Evolutionary conservation across 352 stramenopile species (phyloP).

Genomic region (Globisporangium iwayamae): DNA sequence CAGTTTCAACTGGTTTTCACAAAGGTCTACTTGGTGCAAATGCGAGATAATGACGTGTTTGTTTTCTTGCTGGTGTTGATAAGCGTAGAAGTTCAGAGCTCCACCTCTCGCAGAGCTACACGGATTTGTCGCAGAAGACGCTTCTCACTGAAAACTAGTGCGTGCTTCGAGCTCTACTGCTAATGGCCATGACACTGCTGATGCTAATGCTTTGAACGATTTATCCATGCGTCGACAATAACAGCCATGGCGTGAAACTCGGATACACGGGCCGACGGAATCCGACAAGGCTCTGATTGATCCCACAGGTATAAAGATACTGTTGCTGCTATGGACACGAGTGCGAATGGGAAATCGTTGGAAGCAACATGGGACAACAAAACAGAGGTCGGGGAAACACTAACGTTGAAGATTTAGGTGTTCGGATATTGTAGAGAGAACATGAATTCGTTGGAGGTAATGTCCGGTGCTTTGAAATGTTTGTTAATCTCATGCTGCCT

Average conservation of each 20-base stretch:
- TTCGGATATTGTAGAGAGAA: background rate
- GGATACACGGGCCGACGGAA: slow-evolving; percentile 18
- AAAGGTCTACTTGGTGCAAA: background rate
- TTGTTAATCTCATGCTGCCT: background rate
- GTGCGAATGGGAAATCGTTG: too few relatives aligned
- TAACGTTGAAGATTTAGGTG: too few relatives aligned
- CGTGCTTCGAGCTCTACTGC: background rate
- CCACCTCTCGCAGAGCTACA: slow-evolving; percentile 51
- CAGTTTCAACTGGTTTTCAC: background rate
- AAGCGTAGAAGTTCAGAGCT: slow-evolving; percentile 34
- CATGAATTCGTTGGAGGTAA: background rate
- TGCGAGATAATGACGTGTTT: background rate
- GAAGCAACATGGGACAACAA: too few relatives aligned
- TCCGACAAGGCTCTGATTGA: slow-evolving; percentile 11
- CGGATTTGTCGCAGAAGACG: slow-evolving; percentile 51
- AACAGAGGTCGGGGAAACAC: too few relatives aligned
- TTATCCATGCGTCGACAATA: background rate
- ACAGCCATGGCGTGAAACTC: slow-evolving; percentile 17
- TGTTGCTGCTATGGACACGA: too few relatives aligned
- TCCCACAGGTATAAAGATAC: too few relatives aligned
- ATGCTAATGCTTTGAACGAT: background rate
- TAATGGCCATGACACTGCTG: background rate
- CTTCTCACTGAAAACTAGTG: slow-evolving; percentile 72
- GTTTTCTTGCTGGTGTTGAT: background rate
- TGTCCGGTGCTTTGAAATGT: background rate